Evolutionary conservation across 441 rosid genomes (phyloP), one percentile per base, ranked within the genome.

Genomic region (Aleurites moluccanus): DNA sequence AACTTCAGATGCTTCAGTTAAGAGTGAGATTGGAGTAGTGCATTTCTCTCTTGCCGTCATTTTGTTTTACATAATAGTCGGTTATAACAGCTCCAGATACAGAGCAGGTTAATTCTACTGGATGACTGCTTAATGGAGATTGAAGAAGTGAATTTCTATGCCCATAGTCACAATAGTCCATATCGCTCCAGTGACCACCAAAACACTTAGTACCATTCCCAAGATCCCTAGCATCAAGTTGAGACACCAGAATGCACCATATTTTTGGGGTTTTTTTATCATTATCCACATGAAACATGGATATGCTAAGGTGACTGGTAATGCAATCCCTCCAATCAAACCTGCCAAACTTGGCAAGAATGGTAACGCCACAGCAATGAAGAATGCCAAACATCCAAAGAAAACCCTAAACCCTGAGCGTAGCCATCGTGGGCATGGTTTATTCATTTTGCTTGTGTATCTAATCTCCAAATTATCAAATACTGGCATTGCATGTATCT

Each of bases 401-500:
- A 84, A 77, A 45, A 81, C 64, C n/a, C 89, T 77, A 55, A 85
- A 23, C 21, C 56, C 80, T 3, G 83, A 67, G 28, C 91, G 85
- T 16, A 86, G 44, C 90, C 90, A 88, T 69, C 47, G 35, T 2
- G 91, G 86, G 50, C 91, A 89, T 20, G 90, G 87, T 64, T 75
- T 80, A 59, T 75, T 80, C 77, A 28, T 75, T 53, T 75, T 84
- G 83, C 83, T 79, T 1, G 85, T 88, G 59, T 80, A 88, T 73
- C 80, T 82, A 52, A 84, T 67, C 78, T 90, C 91, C 33, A 88
- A 66, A 69, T 83, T 85, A 81, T 90, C 92, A 27, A 86, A 85
- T 2, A 85, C 87, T 3, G 90, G 92, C 89, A 85, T 90, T 2
- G 91, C 90, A 42, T 86, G 84, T 67, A 90, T 83, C 78, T 88